Evolutionary conservation across 352 stramenopile genomes (phyloP), one percentile per base, ranked within the genome.

Genomic region (Phytopythium chamaehyphon): DNA sequence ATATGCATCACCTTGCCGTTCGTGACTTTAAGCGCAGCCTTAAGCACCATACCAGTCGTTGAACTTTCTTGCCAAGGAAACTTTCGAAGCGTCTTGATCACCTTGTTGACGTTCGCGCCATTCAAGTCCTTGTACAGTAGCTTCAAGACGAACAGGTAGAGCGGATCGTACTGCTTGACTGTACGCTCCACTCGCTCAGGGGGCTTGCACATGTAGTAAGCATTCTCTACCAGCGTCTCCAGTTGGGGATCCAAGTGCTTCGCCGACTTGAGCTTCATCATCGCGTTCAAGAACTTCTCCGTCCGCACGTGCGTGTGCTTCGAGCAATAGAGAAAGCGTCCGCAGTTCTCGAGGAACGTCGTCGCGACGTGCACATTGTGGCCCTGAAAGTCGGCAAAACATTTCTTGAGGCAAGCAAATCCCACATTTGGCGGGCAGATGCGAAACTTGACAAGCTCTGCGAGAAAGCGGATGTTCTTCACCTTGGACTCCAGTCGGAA

Each of bases 371-470:
- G 83, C 43, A 99, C 93, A 61, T 98, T 98, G 64, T 96, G 85
- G 3, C 94, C 91, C 51, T 87, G 88, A 61, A 99, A 99, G 60
- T 99, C 96, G 51, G 90, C 66, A 36, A 98, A 89, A 65, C 96
- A 99, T 42, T 88, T 80, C 58, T 96, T 90, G 10, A 98, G 71
- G 47, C 93, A 98, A 21, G 89, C 83, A 42, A 99, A 96, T 28
- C 87, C 88, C 18, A 97, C 85, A 31, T 97, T 96, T 6, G 96
- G 96, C 37, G 96, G 95, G 31, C 94, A 97, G 12, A 98, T 80
- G 43, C 87, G 82, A 51, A 99, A 99, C 57, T 99, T 99, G 14
- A 97, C 95, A 0, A 99, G 63, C 69, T 99, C 96, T 0, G 88
- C 92, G 18, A 99, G 76, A 48, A 98, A 99, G 6, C 94, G 77